Percentiles rank a stretch among this genome's conserved stretches.
Evolutionary conservation across 1,139 yeast species (phyloP).

Genomic region (Entelexis sorbosivorans): DNA sequence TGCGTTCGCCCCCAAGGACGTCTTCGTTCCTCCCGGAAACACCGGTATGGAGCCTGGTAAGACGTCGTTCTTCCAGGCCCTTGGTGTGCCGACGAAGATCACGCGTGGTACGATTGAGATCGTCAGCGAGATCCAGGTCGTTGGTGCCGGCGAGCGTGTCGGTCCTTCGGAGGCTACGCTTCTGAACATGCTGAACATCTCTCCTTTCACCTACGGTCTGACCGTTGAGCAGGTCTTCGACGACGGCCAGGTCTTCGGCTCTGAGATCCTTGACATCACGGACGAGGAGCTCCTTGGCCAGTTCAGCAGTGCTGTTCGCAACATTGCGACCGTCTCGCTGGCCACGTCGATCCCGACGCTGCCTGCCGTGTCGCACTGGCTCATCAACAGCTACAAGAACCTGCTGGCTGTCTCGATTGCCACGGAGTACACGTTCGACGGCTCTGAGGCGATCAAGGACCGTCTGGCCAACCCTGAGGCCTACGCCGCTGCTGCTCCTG

Average conservation of each 20-base stretch:
- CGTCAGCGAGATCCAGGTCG: slow-evolving; percentile 94
- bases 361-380: slow-evolving; percentile 98
- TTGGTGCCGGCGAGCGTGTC: slow-evolving; percentile 70
- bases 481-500: slow-evolving; percentile 96
- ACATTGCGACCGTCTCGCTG: slow-evolving; percentile 92
- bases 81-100: slow-evolving; percentile 99
- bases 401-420: slow-evolving; percentile 95
- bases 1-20: slow-evolving; percentile 97
- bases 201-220: slow-evolving; percentile 99
- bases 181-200: slow-evolving; percentile 98
- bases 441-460: slow-evolving; percentile 98
- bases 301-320: slow-evolving; percentile 84
- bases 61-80: slow-evolving; percentile 99
- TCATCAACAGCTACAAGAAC: slow-evolving; percentile 99
- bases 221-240: slow-evolving; percentile 93
- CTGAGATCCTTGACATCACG: slow-evolving; percentile 93
- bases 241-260: slow-evolving; percentile 96
- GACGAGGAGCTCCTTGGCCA: slow-evolving; percentile 90
- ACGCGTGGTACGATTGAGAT: slow-evolving; percentile 99
- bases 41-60: slow-evolving; percentile 99
- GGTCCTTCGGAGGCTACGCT: slow-evolving; percentile 99
- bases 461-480: slow-evolving; percentile 99
- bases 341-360: slow-evolving; percentile 99
- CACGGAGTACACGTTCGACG: slow-evolving; percentile 98
- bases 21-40: slow-evolving; percentile 98